Evolutionary conservation across 2,329 filamentous ascomycete genomes (phyloP).

Genomic region (Fusarium xyrophilum): DNA sequence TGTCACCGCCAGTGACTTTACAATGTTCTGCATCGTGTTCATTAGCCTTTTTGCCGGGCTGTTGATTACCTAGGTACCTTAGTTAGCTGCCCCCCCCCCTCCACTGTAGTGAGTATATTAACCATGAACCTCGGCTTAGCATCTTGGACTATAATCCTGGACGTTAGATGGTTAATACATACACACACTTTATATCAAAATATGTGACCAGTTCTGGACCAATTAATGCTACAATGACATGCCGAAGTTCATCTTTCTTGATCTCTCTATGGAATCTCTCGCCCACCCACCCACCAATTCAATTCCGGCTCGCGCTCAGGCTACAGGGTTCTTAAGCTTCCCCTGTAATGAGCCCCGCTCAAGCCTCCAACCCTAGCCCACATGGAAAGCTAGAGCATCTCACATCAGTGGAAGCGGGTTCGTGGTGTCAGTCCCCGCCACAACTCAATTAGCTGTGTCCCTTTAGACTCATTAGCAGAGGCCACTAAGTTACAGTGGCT

Average conservation of each 20-base stretch:
- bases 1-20: neutral
- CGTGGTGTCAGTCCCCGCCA: neutral
- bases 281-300: neutral
- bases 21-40: neutral
- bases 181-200: neutral
- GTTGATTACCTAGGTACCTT: neutral
- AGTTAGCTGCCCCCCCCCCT: neutral
- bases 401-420: neutral
- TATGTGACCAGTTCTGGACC: neutral
- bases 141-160: neutral
- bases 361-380: neutral
- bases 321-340: neutral
- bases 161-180: neutral
- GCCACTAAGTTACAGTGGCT: neutral
- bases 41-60: neutral
- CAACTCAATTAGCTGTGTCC: neutral
- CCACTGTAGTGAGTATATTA: constrained; percentile 7
- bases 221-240: constrained; percentile 4
- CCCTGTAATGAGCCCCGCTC: neutral
- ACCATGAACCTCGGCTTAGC: constrained; percentile 3
- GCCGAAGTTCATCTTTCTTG: constrained; percentile 13
- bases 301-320: neutral
- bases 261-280: neutral
- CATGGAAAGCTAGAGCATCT: neutral
- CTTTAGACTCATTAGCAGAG: neutral